Evolutionary conservation across 106 monocot genomes (phyloP), one percentile per base, ranked within the genome.

Genomic region (Phalaenopsis equestris): DNA sequence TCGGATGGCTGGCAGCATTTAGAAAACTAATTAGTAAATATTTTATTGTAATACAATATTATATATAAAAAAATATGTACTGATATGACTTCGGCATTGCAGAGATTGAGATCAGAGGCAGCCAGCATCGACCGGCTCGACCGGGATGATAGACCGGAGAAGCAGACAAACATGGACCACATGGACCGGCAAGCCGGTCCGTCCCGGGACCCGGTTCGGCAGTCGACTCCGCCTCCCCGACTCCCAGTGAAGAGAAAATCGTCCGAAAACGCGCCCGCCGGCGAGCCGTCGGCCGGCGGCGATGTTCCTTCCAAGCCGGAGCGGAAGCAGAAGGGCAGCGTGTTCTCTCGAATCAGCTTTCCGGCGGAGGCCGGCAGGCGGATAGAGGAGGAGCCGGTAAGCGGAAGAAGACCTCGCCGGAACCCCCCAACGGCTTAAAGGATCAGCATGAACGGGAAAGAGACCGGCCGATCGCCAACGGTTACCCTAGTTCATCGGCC

Each of bases 291-390:
- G 6, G 37, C 68, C 2, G 73, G 36, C 6, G 42, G 36, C 6
- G 42, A 39, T 18, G 77, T 11, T 15, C 30, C 36, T 4, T 11
- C 41, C 1, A 57, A 84, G 65, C 72, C 56, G 36, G 88, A 88
- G 15, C 56, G 67, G 75, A 93, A 88, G 83, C 84, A 87, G 23
- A 93, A 93, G 85, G 84, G 73, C 9, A 92, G 92, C 36, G 92
- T 92, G 14, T 92, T 92, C 84, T 92, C 89, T 3, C 89, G 92
- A 55, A 93, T 88, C 78, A 93, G 90, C 84, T 88, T 92, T 84
- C 90, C 90, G 18, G 85, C 46, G 41, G 46, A 52, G 8, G 1
- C n/a, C 6, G 70, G 55, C 55, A 56, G 6, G n/a, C 23, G 45
- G 55, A 57, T 61, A 43, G 79, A 17, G 74, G 79, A 17, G 74